A percentile compares a stretch with the other conserved stretches of the same genome.
Conservation (phyloP, 2,329 filamentous ascomycete genomes). For the Penicillium sp. region DNA sequence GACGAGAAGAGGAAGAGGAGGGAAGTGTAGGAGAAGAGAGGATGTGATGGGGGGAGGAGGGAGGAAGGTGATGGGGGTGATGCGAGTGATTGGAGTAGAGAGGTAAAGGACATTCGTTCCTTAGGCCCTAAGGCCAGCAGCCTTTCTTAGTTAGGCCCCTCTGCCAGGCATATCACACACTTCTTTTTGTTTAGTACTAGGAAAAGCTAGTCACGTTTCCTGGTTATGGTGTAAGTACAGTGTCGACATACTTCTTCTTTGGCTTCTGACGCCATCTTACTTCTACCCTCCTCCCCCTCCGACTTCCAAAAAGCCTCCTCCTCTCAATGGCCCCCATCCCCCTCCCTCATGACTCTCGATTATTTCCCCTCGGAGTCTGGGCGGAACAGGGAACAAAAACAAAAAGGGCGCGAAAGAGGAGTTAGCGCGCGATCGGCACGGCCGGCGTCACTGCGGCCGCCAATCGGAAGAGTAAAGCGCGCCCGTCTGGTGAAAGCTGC, state of each 20-base stretch:
- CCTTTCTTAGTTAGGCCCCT: not conserved
- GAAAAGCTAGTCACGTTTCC: too few relatives aligned
- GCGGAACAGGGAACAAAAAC: not conserved
- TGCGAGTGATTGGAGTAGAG: constrained; percentile 3
- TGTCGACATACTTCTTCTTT: not conserved
- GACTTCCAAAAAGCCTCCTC: not conserved
- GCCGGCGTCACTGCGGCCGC: constrained; percentile 36
- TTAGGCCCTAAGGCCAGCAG: not conserved
- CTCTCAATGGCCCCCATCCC: not conserved
- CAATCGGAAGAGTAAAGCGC: constrained; percentile 35
- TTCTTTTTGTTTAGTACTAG: not conserved
- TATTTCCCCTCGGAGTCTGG: not conserved
- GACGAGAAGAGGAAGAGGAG: not conserved
- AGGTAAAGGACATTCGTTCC: not conserved
- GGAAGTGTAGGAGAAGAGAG: not conserved
- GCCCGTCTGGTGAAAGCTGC: constrained; percentile 29
- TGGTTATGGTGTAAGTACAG: too few relatives aligned
- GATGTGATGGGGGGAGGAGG: constrained; percentile 1
- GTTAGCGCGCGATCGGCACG: constrained; percentile 50
- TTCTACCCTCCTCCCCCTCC: not conserved
- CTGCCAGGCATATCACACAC: not conserved
- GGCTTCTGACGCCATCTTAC: not conserved
- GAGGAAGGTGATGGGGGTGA: not conserved
- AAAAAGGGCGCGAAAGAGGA: constrained; percentile 16
- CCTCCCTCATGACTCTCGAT: too few relatives aligned